Base-by-base conservation (phyloP, 805 yeast genomes). In the Danielia reshetovae region DNA sequence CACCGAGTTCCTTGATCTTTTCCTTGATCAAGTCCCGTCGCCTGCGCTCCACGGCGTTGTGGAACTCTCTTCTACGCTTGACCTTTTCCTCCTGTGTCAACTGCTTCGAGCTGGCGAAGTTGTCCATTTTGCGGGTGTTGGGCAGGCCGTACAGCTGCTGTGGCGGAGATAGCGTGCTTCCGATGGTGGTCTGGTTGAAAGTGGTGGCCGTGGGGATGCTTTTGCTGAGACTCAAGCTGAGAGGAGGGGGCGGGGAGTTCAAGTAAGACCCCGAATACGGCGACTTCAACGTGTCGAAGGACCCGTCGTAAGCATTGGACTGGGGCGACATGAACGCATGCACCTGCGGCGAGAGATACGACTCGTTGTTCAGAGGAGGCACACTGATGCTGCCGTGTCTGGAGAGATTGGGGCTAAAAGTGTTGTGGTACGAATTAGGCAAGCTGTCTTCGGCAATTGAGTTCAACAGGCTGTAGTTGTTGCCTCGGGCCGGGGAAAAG, bases 1-100 rank as follows among this genome's bases (percentile, higher is more conserved):
- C 60, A 1, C 95, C 90, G 49, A 89, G 65, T 48, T 86, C 95
- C 54, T 83, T 82, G 42, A 89, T 88, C 49, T 85, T 79, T 51
- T 85, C 94, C 55, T 89, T 88, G 52, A 89, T 89, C 48, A 86
- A 69, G 57, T 90, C 97, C 43, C 97, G 72, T 53, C 97, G 74
- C 48, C 96, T 72, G 49, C 96, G 73, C 59, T 89, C 97, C 4
- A 89, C 97, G 1, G 95, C 96, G 54, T 89, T 89, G 58, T 89
- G 97, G 42, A 87, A 81, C 54, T 88, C 96, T 40, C 95, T 66
- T 43, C 96, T 72, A 43, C 95, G 72, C 41, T 78, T 75, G 35
- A 84, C 57, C 52, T 83, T 84, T 39, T 82, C 87, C 34, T 83
- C 94, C 50, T 77, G 78, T 4, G 74, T 59, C 42, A 68, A 49